phyloP scores from a whole-genome alignment of 139 green algal species.

The Micractinium sp. region DNA sequence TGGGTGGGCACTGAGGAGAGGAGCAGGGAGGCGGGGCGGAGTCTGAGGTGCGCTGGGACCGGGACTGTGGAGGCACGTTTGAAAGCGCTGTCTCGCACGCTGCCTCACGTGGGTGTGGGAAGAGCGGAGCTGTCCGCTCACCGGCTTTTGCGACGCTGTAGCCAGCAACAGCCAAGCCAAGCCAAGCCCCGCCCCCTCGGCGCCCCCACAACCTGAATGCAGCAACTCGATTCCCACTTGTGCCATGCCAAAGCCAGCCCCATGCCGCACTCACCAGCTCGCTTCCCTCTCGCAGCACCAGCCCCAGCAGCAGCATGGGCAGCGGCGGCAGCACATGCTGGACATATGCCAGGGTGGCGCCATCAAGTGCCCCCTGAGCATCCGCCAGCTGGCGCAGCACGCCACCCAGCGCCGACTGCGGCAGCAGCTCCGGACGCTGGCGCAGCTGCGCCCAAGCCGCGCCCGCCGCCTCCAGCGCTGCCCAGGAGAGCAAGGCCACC shows the following conservation, averaged over 20 bases:
- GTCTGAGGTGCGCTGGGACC: too few relatives aligned
- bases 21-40: too few relatives aligned
- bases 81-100: too few relatives aligned
- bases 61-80: too few relatives aligned
- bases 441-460: neutral
- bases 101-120: too few relatives aligned
- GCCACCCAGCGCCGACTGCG: neutral
- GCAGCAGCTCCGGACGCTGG: slow-evolving; percentile 16
- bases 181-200: too few relatives aligned
- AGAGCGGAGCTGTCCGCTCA: too few relatives aligned
- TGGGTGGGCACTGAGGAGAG: neutral
- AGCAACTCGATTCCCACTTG: too few relatives aligned
- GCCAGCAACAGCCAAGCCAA: neutral
- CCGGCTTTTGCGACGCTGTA: too few relatives aligned
- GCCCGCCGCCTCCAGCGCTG: neutral
- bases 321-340: slow-evolving; percentile 42
- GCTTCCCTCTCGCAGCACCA: slow-evolving; percentile 49
- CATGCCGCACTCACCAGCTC: slow-evolving; percentile 47
- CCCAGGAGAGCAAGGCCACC: slow-evolving; percentile 33
- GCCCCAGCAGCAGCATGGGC: slow-evolving; percentile 57
- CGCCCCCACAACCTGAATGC: too few relatives aligned
- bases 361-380: slow-evolving; percentile 39
- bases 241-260: neutral
- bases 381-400: slow-evolving; percentile 20
- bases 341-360: slow-evolving; percentile 28